Conservation (phyloP, 768 basidiomycete genomes). For the Suillus clintonianus region DNA sequence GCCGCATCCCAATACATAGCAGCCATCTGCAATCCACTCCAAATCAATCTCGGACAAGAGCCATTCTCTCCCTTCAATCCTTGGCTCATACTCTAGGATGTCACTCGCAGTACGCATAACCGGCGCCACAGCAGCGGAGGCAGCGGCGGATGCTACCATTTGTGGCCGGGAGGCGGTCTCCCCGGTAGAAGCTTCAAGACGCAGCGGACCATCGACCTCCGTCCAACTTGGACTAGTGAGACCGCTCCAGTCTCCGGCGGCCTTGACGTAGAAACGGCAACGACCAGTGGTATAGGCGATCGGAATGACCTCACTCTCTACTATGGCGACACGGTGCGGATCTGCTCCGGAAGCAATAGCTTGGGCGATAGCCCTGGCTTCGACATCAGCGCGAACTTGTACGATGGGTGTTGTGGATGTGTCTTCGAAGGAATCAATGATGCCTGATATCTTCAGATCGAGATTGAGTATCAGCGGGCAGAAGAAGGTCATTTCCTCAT, state of each 20-base stretch:
- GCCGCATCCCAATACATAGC: conserved; percentile 62
- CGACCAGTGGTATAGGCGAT: conserved; percentile 34
- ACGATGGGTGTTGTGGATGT: conserved; percentile 34
- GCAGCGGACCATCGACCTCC: conserved; percentile 13
- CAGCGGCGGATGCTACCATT: conserved; percentile 5
- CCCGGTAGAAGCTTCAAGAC: conserved; percentile 5
- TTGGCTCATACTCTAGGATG: conserved; percentile 39
- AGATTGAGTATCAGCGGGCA: background rate
- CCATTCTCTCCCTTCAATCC: conserved; percentile 44
- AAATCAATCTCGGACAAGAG: conserved; percentile 47
- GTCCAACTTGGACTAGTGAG: conserved; percentile 20
- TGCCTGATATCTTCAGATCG: conserved; percentile 40
- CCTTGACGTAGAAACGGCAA: conserved; percentile 55
- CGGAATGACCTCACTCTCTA: conserved; percentile 58
- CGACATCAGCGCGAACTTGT: conserved; percentile 36
- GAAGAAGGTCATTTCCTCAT: background rate
- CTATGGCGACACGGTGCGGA: conserved; percentile 44
- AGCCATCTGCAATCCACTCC: conserved; percentile 65
- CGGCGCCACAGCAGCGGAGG: conserved; percentile 16
- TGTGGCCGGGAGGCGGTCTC: background rate
- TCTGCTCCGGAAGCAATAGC: conserved; percentile 50
- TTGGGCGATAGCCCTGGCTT: conserved; percentile 40
- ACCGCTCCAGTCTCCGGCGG: conserved; percentile 53
- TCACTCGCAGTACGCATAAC: conserved; percentile 19
- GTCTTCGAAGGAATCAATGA: conserved; percentile 47